These are phyloP conservation scores for Fraxinus anomala DNA, from an alignment of 257 asterid species.

Conservation along the genomic window DNA sequence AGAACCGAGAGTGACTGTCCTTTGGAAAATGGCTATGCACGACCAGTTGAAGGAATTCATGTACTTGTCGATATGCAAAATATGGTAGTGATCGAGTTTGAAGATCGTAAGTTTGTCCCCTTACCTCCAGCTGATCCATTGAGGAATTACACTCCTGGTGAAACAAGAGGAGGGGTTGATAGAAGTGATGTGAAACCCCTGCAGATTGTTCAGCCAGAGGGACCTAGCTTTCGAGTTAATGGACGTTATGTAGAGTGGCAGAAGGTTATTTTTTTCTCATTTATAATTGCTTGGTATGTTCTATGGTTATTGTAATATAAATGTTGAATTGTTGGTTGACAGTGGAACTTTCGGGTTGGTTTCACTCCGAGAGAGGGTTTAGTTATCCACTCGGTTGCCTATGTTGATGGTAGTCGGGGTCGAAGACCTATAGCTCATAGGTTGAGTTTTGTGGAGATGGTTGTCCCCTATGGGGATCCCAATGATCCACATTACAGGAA, in stretches of 20 bases:
- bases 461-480: slow-evolving; percentile 98
- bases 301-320: slow-evolving; percentile 4
- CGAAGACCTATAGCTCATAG: slow-evolving; percentile 96
- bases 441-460: slow-evolving; percentile 99
- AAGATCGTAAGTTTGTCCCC: slow-evolving; percentile 92
- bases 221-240: slow-evolving; percentile 88
- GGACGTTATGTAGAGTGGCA: slow-evolving; percentile 96
- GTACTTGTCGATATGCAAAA: slow-evolving; percentile 96
- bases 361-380: slow-evolving; percentile 97
- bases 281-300: slow-evolving; percentile 12
- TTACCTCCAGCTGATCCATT: slow-evolving; percentile 95
- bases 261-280: slow-evolving; percentile 53
- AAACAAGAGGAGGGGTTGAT: slow-evolving; percentile 93
- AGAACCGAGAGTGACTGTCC: slow-evolving; percentile 96
- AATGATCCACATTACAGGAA: slow-evolving; percentile 97
- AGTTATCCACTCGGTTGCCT: slow-evolving; percentile 96
- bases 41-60: slow-evolving; percentile 95
- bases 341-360: slow-evolving; percentile 98
- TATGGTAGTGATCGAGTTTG: slow-evolving; percentile 89
- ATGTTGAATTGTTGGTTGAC: slow-evolving; percentile 37
- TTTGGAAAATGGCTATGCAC: slow-evolving; percentile 95
- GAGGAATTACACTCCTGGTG: slow-evolving; percentile 91
- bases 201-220: slow-evolving; percentile 88
- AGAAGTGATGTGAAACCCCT: slow-evolving; percentile 94
- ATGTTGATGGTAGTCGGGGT: slow-evolving; percentile 94